A percentile compares a stretch with the other conserved stretches of the same genome.
These are phyloP conservation scores for Uronychia setigera DNA, from an alignment of 73 alveolate genomes.

Conservation along the genomic window DNA sequence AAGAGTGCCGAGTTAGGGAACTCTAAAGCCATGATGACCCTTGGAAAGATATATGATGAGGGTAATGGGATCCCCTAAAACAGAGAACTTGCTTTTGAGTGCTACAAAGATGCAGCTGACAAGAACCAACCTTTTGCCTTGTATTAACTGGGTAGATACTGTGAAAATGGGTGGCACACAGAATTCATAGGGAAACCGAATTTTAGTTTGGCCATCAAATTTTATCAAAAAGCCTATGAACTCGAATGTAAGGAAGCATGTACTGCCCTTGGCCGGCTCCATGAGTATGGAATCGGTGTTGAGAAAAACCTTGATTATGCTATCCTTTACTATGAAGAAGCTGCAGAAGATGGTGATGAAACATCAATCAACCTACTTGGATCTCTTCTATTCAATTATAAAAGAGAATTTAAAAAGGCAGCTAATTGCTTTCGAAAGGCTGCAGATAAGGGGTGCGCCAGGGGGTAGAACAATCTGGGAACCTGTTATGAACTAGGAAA, in stretches of 20 bases:
- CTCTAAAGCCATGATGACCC: conserved; percentile 78
- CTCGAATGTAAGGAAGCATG: conserved; percentile 52
- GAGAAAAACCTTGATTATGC: conserved; percentile 46
- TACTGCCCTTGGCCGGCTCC: conserved; percentile 25
- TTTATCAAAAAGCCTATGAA: conserved; percentile 50
- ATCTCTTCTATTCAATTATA: conserved; percentile 33
- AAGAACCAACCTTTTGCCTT: conserved; percentile 66
- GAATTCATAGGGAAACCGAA: conserved; percentile 23
- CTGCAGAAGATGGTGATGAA: conserved; percentile 36
- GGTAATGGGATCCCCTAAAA: conserved; percentile 75
- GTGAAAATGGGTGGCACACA: conserved; percentile 56
- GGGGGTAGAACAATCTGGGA: conserved; percentile 82
- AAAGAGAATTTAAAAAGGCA: conserved; percentile 68
- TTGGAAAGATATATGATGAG: conserved; percentile 83
- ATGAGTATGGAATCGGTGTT: conserved; percentile 45
- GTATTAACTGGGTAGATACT: conserved; percentile 67
- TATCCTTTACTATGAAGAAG: conserved; percentile 40
- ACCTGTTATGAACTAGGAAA: conserved; percentile 87
- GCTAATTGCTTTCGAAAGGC: conserved; percentile 76
- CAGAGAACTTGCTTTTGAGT: conserved; percentile 55
- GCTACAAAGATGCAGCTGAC: conserved; percentile 73
- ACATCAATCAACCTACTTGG: conserved; percentile 51
- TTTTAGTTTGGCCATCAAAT: conserved; percentile 15
- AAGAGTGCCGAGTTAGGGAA: conserved; percentile 69
- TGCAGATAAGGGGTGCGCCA: conserved; percentile 73